phyloP scores from a whole-genome alignment of 1,139 yeast genomes.

The Citeromyces hawaiiensis region DNA sequence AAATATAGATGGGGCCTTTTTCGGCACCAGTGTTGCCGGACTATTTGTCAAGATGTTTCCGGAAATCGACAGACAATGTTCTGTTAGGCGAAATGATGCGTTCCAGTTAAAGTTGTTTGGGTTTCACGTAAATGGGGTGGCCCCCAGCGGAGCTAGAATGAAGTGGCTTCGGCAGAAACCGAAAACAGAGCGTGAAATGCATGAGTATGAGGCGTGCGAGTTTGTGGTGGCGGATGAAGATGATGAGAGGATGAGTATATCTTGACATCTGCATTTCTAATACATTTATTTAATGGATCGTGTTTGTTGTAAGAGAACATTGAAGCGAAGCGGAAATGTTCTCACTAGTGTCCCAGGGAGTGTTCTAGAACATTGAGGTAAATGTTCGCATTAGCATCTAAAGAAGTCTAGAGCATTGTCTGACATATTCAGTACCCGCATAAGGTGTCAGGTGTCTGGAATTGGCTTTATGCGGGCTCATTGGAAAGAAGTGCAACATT shows the following conservation, averaged over 20 bases:
- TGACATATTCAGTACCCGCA: no score
- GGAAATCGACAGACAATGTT: constrained; percentile 48
- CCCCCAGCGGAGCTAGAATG: constrained; percentile 86
- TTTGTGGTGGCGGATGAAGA: constrained; percentile 29
- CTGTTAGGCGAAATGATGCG: constrained; percentile 34
- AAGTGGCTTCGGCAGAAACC: constrained; percentile 83
- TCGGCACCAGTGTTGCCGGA: constrained; percentile 94
- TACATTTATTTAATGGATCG: no score
- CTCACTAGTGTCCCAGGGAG: no score
- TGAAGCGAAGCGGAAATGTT: no score
- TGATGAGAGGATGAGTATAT: background rate
- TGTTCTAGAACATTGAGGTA: no score
- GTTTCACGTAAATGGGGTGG: constrained; percentile 62
- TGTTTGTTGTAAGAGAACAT: no score
- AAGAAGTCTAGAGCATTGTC: no score
- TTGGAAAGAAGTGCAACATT: no score
- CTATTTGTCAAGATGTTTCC: constrained; percentile 82
- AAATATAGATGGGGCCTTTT: constrained; percentile 90
- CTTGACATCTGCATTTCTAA: no score
- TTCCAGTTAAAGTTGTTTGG: constrained; percentile 81
- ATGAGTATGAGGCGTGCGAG: constrained; percentile 52
- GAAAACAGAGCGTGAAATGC: constrained; percentile 36
- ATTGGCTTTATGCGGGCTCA: no score
- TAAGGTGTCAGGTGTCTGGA: no score
- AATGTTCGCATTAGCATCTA: no score